These are phyloP conservation scores for Aquanectria penicillioides DNA, from an alignment of 2,329 filamentous ascomycete species.

Conservation along the genomic window DNA sequence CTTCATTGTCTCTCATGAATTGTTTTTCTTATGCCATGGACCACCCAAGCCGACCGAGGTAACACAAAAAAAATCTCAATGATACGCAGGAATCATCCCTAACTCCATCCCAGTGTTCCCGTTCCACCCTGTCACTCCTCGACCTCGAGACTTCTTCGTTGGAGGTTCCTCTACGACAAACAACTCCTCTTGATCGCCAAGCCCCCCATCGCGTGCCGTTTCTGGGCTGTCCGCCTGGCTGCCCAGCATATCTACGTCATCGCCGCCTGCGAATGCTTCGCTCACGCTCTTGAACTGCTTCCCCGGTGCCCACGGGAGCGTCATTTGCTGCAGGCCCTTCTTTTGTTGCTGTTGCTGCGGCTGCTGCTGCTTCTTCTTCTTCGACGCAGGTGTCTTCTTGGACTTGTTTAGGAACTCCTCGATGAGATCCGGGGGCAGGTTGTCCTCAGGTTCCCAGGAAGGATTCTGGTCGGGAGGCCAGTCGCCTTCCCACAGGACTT, in stretches of 20 bases:
- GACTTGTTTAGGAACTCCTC: constrained; percentile 50
- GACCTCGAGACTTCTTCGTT: constrained; percentile 20
- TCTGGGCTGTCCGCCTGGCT: background rate
- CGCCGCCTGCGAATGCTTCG: constrained; percentile 42
- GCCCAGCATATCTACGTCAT: constrained; percentile 5
- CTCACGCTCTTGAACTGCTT: constrained; percentile 43
- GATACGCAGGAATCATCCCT: constrained; percentile 15
- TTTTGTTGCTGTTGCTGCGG: no score
- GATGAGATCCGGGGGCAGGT: constrained; percentile 56
- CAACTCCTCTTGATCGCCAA: constrained; percentile 36
- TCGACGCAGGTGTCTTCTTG: constrained; percentile 27
- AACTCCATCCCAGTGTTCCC: constrained; percentile 17
- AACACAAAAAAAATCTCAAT: no score
- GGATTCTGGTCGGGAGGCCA: constrained; percentile 67
- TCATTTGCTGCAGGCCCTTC: constrained; percentile 39
- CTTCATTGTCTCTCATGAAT: background rate
- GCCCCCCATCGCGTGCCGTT: constrained; percentile 1
- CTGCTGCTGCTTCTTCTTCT: constrained; percentile 30
- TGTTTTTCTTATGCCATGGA: background rate
- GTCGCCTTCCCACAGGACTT: constrained; percentile 65
- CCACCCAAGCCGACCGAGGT: no score
- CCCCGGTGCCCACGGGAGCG: constrained; percentile 31
- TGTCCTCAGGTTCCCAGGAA: constrained; percentile 66
- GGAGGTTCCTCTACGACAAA: constrained; percentile 44
- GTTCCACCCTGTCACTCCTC: constrained; percentile 7